A percentile compares a stretch with the other conserved stretches of the same genome.
Conservation (phyloP, 2,329 filamentous ascomycete species). For the Colletotrichum melonis region DNA sequence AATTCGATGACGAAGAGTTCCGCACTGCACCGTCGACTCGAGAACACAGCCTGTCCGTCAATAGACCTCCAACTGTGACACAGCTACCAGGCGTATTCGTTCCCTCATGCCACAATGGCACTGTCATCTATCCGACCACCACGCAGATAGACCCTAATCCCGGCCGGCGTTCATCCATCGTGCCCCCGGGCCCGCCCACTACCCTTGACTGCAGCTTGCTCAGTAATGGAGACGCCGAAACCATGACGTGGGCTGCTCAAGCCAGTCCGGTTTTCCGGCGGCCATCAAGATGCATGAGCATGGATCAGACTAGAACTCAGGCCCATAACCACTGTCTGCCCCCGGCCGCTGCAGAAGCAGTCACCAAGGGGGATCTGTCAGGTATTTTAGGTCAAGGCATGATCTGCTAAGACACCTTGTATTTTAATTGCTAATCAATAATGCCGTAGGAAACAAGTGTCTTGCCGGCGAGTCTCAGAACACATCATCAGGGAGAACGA, state of each 20-base stretch:
- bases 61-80: neutral
- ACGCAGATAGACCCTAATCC: neutral
- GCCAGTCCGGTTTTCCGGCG: constrained; percentile 6
- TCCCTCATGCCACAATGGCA: neutral
- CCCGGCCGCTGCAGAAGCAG: neutral
- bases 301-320: neutral
- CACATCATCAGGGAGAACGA: too few relatives aligned
- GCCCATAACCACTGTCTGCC: neutral
- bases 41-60: neutral
- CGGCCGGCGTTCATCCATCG: neutral
- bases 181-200: constrained; percentile 11
- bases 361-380: neutral
- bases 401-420: neutral
- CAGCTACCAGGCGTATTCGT: constrained; percentile 11
- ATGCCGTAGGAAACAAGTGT: neutral
- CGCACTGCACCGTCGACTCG: neutral
- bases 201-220: constrained; percentile 29
- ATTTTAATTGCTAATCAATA: neutral
- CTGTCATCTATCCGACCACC: constrained; percentile 5
- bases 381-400: neutral
- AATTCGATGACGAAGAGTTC: neutral
- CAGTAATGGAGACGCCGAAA: neutral
- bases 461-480: too few relatives aligned
- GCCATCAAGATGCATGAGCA: constrained; percentile 25
- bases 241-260: constrained; percentile 1